Evolutionary conservation across 2,329 filamentous ascomycete genomes (phyloP).

Genomic region (Pyricularia sp.): DNA sequence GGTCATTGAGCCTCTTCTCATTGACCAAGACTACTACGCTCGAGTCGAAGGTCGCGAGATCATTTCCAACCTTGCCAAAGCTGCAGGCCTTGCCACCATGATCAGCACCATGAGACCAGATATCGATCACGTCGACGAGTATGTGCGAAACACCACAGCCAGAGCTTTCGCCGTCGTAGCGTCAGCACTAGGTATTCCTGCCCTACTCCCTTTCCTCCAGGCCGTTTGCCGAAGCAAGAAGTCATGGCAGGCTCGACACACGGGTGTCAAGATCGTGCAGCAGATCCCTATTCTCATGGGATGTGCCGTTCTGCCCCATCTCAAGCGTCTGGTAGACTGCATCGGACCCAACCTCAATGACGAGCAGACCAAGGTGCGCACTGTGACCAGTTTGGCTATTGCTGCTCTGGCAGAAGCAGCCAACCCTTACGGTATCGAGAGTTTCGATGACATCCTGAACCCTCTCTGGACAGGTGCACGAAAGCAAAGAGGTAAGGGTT

Average conservation of each 20-base stretch:
- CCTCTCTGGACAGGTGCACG: slow-evolving; percentile 92
- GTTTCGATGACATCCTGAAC: slow-evolving; percentile 94
- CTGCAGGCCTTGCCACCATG: slow-evolving; percentile 94
- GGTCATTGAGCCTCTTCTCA: slow-evolving; percentile 96
- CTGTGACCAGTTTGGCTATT: slow-evolving; percentile 88
- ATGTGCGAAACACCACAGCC: slow-evolving; percentile 94
- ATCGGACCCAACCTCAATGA: slow-evolving; percentile 94
- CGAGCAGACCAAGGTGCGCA: slow-evolving; percentile 94
- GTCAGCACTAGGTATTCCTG: slow-evolving; percentile 88
- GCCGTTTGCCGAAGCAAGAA: slow-evolving; percentile 97
- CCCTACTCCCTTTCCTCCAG: slow-evolving; percentile 83
- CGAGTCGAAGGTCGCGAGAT: slow-evolving; percentile 97
- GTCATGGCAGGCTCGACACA: slow-evolving; percentile 96
- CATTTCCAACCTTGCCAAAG: slow-evolving; percentile 94
- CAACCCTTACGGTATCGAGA: slow-evolving; percentile 97
- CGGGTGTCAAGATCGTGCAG: slow-evolving; percentile 97
- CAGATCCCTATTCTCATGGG: slow-evolving; percentile 99
- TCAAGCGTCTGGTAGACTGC: slow-evolving; percentile 92
- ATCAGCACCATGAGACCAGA: slow-evolving; percentile 98
- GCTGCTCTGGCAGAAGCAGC: slow-evolving; percentile 91
- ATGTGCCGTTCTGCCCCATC: slow-evolving; percentile 85
- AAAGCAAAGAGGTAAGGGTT: slow-evolving; percentile 90
- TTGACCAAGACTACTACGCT: slow-evolving; percentile 98
- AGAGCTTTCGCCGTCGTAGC: slow-evolving; percentile 95
- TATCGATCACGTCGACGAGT: slow-evolving; percentile 97